Conservation (phyloP, 805 yeast species). For the Wickerhamomyces sydowiorum region DNA sequence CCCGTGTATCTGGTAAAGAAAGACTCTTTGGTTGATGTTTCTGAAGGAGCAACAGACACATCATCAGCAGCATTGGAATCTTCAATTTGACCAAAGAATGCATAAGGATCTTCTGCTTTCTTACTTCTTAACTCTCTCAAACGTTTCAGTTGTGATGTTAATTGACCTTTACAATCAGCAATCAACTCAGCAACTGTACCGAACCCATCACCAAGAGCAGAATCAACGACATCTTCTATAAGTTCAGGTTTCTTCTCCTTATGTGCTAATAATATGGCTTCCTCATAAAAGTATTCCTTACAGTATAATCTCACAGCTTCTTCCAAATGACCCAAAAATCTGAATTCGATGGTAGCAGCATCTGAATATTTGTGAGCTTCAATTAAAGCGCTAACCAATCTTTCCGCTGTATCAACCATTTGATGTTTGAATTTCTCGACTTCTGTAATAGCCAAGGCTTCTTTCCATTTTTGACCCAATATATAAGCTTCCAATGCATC, state of each 20-base stretch:
- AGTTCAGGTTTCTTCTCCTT: conserved; percentile 37
- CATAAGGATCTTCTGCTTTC: conserved; percentile 79
- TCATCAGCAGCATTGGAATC: conserved; percentile 78
- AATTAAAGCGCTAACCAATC: conserved; percentile 51
- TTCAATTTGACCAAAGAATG: conserved; percentile 66
- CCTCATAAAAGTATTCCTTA: conserved; percentile 67
- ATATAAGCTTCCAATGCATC: conserved; percentile 69
- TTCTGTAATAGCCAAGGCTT: conserved; percentile 63
- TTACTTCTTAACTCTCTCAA: conserved; percentile 79
- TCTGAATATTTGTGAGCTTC: conserved; percentile 71
- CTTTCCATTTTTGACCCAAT: conserved; percentile 75
- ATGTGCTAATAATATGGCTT: conserved; percentile 63
- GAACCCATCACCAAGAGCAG: conserved; percentile 80
- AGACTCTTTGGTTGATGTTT: conserved; percentile 87
- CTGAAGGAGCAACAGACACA: conserved; percentile 92
- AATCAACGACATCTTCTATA: conserved; percentile 57
- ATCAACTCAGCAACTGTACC: conserved; percentile 80
- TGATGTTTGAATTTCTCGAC: conserved; percentile 33
- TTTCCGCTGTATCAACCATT: conserved; percentile 44
- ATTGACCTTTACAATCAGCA: conserved; percentile 90
- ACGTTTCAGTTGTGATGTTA: conserved; percentile 76
- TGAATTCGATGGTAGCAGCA: conserved; percentile 71
- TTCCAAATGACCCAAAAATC: conserved; percentile 53
- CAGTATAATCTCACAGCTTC: conserved; percentile 66
- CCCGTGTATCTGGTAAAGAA: conserved; percentile 96